Evolutionary conservation across 257 asterid species (phyloP), one percentile per base, ranked within the genome.

Genomic region (Scutellaria baicalensis): DNA sequence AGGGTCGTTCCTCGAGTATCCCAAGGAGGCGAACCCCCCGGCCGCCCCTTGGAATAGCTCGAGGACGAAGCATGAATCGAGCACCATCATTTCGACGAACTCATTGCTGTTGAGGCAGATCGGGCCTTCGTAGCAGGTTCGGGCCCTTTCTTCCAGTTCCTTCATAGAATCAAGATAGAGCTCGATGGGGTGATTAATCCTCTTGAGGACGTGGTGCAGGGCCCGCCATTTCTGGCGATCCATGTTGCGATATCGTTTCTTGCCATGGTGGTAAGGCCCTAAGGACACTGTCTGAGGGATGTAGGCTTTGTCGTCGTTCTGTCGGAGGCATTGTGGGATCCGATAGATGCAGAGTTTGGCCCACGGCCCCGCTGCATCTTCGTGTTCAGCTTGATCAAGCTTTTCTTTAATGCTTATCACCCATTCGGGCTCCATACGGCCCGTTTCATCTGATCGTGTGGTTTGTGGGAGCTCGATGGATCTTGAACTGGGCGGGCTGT

Each of bases 221-320:
- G 97, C 92, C 6, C 96, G 84, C 95, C 96, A 88, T 35, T 92
- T 90, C 78, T 92, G 98, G 10, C 79, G 82, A 14, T 92, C 98
- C 98, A 92, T 89, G 60, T 64, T 67, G 6, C 87, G 83, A 3
- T 86, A 84, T 0, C 92, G 79, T 9, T 31, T 77, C 79, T 75
- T 83, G 79, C 82, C 84, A 23, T 86, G 97, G 79, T 92, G 96
- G 44, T 88, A 88, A 14, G 95, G 97, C 40, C 98, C 96, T 2
- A 88, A 17, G 6, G 95, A 90, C 5, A 92, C 96, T 0, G 79
- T 77, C 70, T 90, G 97, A 6, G 95, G 98, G 17, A 86, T 84
- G 79, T 84, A 90, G 73, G 93, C 85, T 69, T 80, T 90, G 65
- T 90, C 92, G 63, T 92, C 93, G 54, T 78, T 78, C 8, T 80